These are phyloP conservation scores for Nitzschia sp. DNA, from an alignment of 108 stramenopile species.

Conservation along the genomic window DNA sequence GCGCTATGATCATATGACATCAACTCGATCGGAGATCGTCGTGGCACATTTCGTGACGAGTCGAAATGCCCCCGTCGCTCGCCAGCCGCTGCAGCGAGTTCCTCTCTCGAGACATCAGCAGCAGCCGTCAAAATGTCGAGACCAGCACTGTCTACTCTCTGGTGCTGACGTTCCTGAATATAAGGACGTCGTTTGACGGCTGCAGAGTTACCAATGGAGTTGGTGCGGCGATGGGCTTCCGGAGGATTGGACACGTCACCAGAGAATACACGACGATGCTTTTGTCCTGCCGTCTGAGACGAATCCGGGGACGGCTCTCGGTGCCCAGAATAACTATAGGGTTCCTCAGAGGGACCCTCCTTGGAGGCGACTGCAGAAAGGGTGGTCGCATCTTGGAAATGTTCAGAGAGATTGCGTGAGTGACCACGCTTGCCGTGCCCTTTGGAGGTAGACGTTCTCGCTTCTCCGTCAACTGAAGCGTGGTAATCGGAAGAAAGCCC, in stretches of 20 bases:
- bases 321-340: neutral
- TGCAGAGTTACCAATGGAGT: constrained; percentile 62
- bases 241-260: constrained; percentile 60
- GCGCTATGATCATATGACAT: constrained; percentile 25
- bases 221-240: constrained; percentile 67
- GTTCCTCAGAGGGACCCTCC: neutral
- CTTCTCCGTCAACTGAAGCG: constrained; percentile 15
- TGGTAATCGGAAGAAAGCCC: too few species aligned
- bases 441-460: constrained; percentile 22
- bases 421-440: constrained; percentile 20
- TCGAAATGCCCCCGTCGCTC: constrained; percentile 15
- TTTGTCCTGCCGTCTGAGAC: constrained; percentile 29
- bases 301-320: neutral
- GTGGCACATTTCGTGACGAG: neutral
- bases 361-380: neutral
- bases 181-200: constrained; percentile 25
- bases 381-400: constrained; percentile 50
- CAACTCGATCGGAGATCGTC: constrained; percentile 23
- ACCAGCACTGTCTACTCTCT: constrained; percentile 49
- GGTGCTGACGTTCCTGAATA: constrained; percentile 40
- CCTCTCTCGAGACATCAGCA: constrained; percentile 56
- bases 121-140: constrained; percentile 64
- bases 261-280: constrained; percentile 72
- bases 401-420: constrained; percentile 50
- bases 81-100: constrained; percentile 43